Base-by-base conservation (phyloP, 2,329 filamentous ascomycete genomes). In the Zasmidium angulare region DNA sequence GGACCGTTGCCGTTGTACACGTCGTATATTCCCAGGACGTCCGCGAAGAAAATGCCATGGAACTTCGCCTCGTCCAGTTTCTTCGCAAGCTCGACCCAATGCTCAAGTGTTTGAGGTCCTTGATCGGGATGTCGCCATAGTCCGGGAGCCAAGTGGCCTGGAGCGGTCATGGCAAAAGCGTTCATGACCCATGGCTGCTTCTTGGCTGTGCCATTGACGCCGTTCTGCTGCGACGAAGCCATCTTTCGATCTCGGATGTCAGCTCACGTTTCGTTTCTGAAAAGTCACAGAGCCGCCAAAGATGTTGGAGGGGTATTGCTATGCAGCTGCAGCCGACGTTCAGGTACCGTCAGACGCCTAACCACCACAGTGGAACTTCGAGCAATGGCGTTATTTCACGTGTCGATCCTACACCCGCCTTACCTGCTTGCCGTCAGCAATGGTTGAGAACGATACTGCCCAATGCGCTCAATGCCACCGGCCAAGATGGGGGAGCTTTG, bases 11-110 rank as follows among this genome's bases (percentile, higher is more conserved):
- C 76, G 26, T 76, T 75, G 70, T 80, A 80, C 21, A 79, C 76
- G 61, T 79, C 78, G 65, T 80, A 80, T 20, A 75, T 74, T 1
- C 79, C 78, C 0, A 81, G 72, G 1, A 80, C 77, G 59, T 82
- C 81, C 2, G 81, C 81, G 50, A 83, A 76, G 70, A 82, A 82
- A 46, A 82, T 76, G 11, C 76, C 79, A 59, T 82, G 79, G 61
- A 82, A 81, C 29, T 79, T 79, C 21, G 77, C 78, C 11, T 75
- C 74, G 43, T 82, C 79, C 1, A 82, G 73, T 54, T 76, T 75
- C 55, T 81, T 75, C 1, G 80, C 81, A 1, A 82, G 65, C 1
- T 74, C 66, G 1, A 79, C 76, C 81, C 80, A 83, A 63, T 79
- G 76, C 19, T 76, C 71, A 22, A 81, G 66, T 19, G 72, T 75